Evolutionary conservation across 1,284 basidiomycete genomes (phyloP).

Genomic region (Pterula multifida): DNA sequence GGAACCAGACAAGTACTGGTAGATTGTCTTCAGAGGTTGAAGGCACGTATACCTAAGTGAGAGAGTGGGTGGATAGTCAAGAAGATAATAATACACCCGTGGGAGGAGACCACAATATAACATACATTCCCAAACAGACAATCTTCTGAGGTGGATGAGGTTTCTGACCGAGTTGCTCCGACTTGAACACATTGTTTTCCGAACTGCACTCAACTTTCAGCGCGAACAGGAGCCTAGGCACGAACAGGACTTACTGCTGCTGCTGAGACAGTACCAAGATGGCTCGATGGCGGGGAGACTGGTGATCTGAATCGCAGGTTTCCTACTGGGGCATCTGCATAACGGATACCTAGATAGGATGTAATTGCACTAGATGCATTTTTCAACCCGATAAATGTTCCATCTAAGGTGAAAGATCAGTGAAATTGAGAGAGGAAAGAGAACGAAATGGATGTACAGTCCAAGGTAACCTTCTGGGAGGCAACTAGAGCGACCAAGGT

Average conservation of each 20-base stretch:
- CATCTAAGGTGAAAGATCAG: slow-evolving; percentile 16
- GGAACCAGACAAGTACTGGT: slow-evolving; percentile 25
- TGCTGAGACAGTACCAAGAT: slow-evolving; percentile 24
- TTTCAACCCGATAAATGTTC: slow-evolving; percentile 21
- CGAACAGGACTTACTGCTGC: slow-evolving; percentile 16
- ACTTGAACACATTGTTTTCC: slow-evolving; percentile 4
- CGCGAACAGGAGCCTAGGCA: not conserved
- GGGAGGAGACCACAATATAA: not conserved
- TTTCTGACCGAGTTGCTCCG: slow-evolving; percentile 14
- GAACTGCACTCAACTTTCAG: slow-evolving; percentile 18
- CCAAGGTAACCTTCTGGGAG: not conserved
- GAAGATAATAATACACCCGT: not conserved
- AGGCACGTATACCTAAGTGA: slow-evolving; percentile 21
- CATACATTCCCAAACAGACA: slow-evolving; percentile 29
- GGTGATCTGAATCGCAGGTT: slow-evolving; percentile 26
- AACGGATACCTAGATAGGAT: slow-evolving; percentile 24
- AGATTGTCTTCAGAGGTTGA: slow-evolving; percentile 13
- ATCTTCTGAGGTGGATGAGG: slow-evolving; percentile 20
- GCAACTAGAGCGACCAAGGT: not conserved
- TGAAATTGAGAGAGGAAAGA: not conserved
- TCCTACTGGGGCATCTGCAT: slow-evolving; percentile 25
- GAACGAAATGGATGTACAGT: not conserved
- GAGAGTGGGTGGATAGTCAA: too few relatives aligned
- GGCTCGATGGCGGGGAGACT: slow-evolving; percentile 22
- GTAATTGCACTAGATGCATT: slow-evolving; percentile 19